phyloP scores from a whole-genome alignment of 495 filamentous ascomycete species.

The Hypoxylon intermedium region DNA sequence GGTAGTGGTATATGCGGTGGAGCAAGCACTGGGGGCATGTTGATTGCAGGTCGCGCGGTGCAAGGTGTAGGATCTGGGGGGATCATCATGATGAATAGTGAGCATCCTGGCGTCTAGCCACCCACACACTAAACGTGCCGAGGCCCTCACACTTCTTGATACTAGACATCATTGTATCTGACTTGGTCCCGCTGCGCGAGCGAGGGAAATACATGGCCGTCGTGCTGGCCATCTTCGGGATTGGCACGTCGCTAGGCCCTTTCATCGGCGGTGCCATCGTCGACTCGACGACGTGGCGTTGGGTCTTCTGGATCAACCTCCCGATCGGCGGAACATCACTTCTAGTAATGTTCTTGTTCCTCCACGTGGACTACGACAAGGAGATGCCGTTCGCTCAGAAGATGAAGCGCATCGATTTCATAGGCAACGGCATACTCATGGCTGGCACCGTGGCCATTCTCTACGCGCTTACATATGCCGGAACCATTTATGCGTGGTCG shows the following conservation, averaged over 20 bases:
- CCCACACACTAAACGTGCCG: neutral
- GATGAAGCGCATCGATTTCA: conserved; percentile 39
- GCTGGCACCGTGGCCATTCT: conserved; percentile 38
- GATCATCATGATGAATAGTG: conserved; percentile 63
- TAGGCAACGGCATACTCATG: conserved; percentile 44
- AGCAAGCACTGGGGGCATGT: conserved; percentile 54
- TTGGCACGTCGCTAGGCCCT: conserved; percentile 70
- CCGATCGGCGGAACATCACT: conserved; percentile 39
- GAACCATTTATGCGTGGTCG: conserved; percentile 35
- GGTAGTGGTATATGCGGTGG: conserved; percentile 48
- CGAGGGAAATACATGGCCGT: conserved; percentile 60
- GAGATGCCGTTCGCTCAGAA: conserved; percentile 5
- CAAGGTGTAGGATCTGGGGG: conserved; percentile 81
- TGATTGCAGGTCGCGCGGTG: conserved; percentile 73
- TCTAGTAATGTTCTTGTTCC: conserved; percentile 30
- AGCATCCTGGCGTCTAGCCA: neutral
- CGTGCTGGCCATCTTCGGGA: conserved; percentile 67
- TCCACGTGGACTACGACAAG: conserved; percentile 35
- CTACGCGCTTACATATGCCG: conserved; percentile 34
- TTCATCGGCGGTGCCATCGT: conserved; percentile 75
- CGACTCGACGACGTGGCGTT: conserved; percentile 45
- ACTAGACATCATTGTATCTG: conserved; percentile 74
- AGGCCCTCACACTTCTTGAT: neutral
- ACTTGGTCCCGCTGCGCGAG: conserved; percentile 70
- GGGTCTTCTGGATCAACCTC: conserved; percentile 48